Percentiles rank a stretch among this genome's conserved stretches.
phyloP scores from a whole-genome alignment of 2,329 filamentous ascomycete species.

The Byssothecium circinans region DNA sequence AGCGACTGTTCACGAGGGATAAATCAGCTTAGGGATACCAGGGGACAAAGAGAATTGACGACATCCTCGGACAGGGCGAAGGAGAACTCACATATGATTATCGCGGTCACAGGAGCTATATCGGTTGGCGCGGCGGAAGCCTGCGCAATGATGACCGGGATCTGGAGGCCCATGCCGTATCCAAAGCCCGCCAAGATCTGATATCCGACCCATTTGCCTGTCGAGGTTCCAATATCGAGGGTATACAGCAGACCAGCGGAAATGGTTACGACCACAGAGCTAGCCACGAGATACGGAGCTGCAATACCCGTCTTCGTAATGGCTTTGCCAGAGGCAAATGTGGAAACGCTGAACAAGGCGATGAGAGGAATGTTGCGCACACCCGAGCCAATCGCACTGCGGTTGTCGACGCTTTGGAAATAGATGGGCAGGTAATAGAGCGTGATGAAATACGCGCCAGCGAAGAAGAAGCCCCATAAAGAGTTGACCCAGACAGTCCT shows the following conservation, averaged over 20 bases:
- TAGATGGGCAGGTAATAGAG: slow-evolving; percentile 53
- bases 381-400: slow-evolving; percentile 40
- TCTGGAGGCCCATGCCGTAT: not conserved
- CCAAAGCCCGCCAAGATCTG: slow-evolving; percentile 45
- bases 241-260: slow-evolving; percentile 39
- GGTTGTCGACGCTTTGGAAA: slow-evolving; percentile 48
- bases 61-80: too few species aligned
- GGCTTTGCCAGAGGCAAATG: too few species aligned
- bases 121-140: too few species aligned
- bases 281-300: too few species aligned
- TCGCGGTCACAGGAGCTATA: too few species aligned
- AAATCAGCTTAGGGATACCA: too few species aligned
- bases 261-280: too few species aligned
- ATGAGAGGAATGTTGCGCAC: slow-evolving; percentile 48
- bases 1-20: too few species aligned
- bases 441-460: slow-evolving; percentile 42
- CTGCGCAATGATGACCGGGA: not conserved
- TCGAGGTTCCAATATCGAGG: slow-evolving; percentile 36
- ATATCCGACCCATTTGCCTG: slow-evolving; percentile 50
- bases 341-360: too few species aligned
- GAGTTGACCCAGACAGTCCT: slow-evolving; percentile 38
- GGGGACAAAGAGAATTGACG: too few species aligned
- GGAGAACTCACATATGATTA: too few species aligned
- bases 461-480: slow-evolving; percentile 41
- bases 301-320: too few species aligned